phyloP scores from a whole-genome alignment of 78 protist species.

The Corallochytrium limacisporum region DNA sequence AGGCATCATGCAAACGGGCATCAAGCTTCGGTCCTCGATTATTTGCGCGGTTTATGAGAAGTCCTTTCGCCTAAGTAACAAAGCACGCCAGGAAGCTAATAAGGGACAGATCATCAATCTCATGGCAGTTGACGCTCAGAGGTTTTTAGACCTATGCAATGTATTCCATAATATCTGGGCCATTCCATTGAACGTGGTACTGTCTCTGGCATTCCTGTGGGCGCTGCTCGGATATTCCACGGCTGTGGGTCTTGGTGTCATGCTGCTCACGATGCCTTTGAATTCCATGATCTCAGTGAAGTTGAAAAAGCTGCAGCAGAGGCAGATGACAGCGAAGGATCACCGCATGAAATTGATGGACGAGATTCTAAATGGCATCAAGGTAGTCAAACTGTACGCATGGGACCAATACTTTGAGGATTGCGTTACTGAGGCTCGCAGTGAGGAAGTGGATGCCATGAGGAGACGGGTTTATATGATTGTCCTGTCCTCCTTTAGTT shows the following conservation, averaged over 20 bases:
- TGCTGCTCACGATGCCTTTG: conserved; percentile 42
- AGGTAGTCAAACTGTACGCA: conserved; percentile 54
- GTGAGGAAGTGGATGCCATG: too few relatives aligned
- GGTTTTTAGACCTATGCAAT: conserved; percentile 23
- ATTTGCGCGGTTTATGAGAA: too few relatives aligned
- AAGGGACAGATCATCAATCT: conserved; percentile 56
- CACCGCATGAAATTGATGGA: conserved; percentile 30
- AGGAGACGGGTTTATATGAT: too few relatives aligned
- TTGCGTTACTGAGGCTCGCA: too few relatives aligned
- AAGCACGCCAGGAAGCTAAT: too few relatives aligned
- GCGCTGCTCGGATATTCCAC: conserved; percentile 21
- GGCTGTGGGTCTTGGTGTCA: conserved; percentile 38
- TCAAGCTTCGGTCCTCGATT: too few relatives aligned
- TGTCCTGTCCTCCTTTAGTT: too few relatives aligned
- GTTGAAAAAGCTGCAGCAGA: background rate
- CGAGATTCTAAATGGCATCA: conserved; percentile 55
- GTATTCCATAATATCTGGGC: conserved; percentile 44
- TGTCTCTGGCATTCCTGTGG: background rate
- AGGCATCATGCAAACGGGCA: too few relatives aligned
- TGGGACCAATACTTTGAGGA: conserved; percentile 59
- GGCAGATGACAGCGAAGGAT: conserved; percentile 15
- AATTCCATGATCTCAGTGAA: background rate
- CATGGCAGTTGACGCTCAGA: conserved; percentile 62
- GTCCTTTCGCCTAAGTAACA: too few relatives aligned
- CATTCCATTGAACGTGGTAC: conserved; percentile 17